phyloP scores from a whole-genome alignment of 768 basidiomycete genomes.

The Naganishia randhawae region DNA sequence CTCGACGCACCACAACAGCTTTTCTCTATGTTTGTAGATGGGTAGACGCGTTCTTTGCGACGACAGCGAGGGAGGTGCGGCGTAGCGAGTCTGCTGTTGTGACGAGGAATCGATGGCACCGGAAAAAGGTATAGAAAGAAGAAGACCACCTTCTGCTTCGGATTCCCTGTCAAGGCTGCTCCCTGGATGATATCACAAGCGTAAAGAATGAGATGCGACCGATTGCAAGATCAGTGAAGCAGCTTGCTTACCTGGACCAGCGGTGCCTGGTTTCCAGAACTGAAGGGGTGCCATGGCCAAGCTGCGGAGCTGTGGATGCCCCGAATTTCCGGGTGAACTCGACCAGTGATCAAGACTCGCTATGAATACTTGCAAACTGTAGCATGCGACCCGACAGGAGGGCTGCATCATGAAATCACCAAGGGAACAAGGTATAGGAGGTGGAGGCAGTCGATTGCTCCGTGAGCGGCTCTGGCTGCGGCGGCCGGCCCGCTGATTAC shows the following conservation, averaged over 20 bases:
- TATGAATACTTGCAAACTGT: no score
- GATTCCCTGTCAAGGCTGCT: slow-evolving; percentile 80
- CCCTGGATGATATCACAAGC: slow-evolving; percentile 51
- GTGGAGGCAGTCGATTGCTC: neutral
- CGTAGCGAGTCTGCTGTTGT: slow-evolving; percentile 42
- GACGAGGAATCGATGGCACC: slow-evolving; percentile 53
- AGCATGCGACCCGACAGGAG: no score
- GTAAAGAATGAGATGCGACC: slow-evolving; percentile 12
- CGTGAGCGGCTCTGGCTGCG: neutral
- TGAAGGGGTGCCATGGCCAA: slow-evolving; percentile 28
- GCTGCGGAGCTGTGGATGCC: neutral
- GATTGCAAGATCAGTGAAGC: neutral
- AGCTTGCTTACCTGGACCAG: slow-evolving; percentile 47
- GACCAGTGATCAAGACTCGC: neutral
- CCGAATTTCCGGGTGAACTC: no score
- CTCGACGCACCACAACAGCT: slow-evolving; percentile 78
- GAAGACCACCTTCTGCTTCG: slow-evolving; percentile 67
- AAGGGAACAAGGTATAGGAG: no score
- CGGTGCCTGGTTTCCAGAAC: slow-evolving; percentile 51
- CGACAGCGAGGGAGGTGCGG: slow-evolving; percentile 61
- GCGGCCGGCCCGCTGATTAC: neutral
- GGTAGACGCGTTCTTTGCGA: slow-evolving; percentile 77
- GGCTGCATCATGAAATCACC: no score
- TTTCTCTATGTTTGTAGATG: slow-evolving; percentile 86
- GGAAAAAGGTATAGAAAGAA: slow-evolving; percentile 55